These are phyloP conservation scores for Penicillium daleae DNA, from an alignment of 495 filamentous ascomycete genomes.

Conservation along the genomic window DNA sequence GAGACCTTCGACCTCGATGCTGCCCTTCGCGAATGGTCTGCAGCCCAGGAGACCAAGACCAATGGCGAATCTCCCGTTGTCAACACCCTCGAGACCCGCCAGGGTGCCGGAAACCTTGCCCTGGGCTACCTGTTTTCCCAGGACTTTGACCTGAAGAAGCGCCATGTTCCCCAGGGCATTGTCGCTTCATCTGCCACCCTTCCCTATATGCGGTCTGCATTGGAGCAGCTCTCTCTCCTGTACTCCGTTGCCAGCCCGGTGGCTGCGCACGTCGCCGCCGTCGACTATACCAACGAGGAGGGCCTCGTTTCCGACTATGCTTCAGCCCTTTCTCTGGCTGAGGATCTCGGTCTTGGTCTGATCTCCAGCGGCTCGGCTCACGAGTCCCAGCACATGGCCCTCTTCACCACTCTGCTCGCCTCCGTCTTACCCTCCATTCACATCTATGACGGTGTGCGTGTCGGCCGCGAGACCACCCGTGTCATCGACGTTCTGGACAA, in stretches of 20 bases:
- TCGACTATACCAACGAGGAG: conserved; percentile 75
- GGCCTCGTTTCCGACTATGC: conserved; percentile 88
- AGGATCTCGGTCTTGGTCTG: conserved; percentile 87
- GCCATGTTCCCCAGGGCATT: conserved; percentile 86
- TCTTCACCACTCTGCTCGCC: conserved; percentile 84
- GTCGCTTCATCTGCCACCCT: conserved; percentile 83
- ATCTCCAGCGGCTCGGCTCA: conserved; percentile 83
- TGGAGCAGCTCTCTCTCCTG: conserved; percentile 87
- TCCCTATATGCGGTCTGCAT: conserved; percentile 74
- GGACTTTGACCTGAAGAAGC: conserved; percentile 90
- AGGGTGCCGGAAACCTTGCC: conserved; percentile 88
- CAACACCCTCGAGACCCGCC: conserved; percentile 79
- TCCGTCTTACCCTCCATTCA: conserved; percentile 82
- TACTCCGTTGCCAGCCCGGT: conserved; percentile 91
- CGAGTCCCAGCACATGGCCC: conserved; percentile 93
- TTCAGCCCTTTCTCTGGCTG: conserved; percentile 77
- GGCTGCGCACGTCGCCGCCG: conserved; percentile 90
- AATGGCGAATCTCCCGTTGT: conserved; percentile 80
- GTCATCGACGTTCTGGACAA: conserved; percentile 85
- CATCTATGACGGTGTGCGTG: conserved; percentile 87
- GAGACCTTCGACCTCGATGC: conserved; percentile 88
- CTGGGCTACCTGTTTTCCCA: conserved; percentile 96
- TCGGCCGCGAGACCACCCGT: conserved; percentile 81
- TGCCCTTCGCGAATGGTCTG: conserved; percentile 76
- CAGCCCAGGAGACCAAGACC: conserved; percentile 68